phyloP scores from a whole-genome alignment of 1,284 basidiomycete species.

The Flammula alnicola region DNA sequence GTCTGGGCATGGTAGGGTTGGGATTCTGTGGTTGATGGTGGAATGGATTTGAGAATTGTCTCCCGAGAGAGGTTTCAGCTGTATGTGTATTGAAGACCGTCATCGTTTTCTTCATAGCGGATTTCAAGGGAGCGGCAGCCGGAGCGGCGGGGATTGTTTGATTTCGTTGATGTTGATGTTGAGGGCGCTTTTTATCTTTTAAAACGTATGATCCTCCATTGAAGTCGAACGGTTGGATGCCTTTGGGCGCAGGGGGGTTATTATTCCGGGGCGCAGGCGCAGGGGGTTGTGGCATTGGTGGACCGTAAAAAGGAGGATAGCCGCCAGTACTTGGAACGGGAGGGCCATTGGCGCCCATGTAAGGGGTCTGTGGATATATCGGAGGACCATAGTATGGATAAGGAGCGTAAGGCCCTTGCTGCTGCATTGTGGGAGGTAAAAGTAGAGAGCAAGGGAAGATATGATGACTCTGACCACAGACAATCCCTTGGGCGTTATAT shows the following conservation, averaged over 20 bases:
- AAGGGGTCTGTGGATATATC: constrained; percentile 34
- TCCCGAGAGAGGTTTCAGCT: constrained; percentile 25
- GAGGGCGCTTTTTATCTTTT: constrained; percentile 25
- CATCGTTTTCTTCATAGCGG: constrained; percentile 59
- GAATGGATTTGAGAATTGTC: constrained; percentile 35
- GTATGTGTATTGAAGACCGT: constrained; percentile 29
- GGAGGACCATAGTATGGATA: constrained; percentile 37
- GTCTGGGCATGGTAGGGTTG: constrained; percentile 19
- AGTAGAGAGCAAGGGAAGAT: background rate
- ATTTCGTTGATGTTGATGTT: constrained; percentile 10
- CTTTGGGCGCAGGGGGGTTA: constrained; percentile 34
- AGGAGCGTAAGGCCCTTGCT: constrained; percentile 29
- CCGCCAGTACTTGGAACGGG: constrained; percentile 32
- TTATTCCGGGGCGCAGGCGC: constrained; percentile 23
- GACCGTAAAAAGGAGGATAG: constrained; percentile 36
- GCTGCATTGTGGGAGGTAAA: constrained; percentile 33
- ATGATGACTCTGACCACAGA: too few relatives aligned
- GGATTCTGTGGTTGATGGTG: constrained; percentile 19
- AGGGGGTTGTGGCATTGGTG: constrained; percentile 19
- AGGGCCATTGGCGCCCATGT: constrained; percentile 20
- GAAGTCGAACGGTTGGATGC: constrained; percentile 30
- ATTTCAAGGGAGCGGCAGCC: constrained; percentile 46
- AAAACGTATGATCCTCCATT: constrained; percentile 32
- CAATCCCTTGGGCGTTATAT: too few relatives aligned
- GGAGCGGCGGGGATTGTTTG: constrained; percentile 18